Percentiles rank a stretch among this genome's conserved stretches.
Conservation (phyloP, 2,329 filamentous ascomycete genomes). For the Nemania abortiva region DNA sequence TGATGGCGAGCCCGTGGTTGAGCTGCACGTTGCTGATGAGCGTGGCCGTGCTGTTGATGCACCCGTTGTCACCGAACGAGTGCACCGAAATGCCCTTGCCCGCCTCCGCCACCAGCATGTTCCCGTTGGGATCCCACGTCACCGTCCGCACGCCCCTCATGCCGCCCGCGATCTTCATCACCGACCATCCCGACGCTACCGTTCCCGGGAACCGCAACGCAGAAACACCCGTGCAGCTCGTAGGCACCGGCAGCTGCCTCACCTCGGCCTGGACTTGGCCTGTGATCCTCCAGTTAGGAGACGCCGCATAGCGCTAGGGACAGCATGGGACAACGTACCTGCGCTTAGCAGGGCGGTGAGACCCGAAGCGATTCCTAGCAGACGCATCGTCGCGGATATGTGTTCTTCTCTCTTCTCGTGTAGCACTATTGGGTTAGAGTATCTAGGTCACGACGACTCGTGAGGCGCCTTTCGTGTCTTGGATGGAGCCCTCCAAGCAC, state of each 20-base stretch:
- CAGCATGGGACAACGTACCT: conserved; percentile 23
- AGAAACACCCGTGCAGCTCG: conserved; percentile 53
- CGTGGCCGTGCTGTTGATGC: conserved; percentile 54
- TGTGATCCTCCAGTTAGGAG: conserved; percentile 27
- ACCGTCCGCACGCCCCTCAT: conserved; percentile 54
- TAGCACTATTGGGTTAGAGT: neutral
- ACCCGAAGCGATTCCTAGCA: conserved; percentile 29
- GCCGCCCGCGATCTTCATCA: conserved; percentile 56
- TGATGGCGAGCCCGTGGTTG: conserved; percentile 57
- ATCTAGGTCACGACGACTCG: conserved; percentile 16
- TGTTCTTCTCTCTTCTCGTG: conserved; percentile 6
- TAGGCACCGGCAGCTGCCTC: conserved; percentile 50
- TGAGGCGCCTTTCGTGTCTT: neutral
- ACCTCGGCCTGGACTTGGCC: conserved; percentile 36
- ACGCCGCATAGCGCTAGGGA: neutral
- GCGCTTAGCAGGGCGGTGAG: conserved; percentile 33
- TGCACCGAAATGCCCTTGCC: conserved; percentile 55
- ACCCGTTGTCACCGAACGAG: conserved; percentile 56
- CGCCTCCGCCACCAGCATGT: conserved; percentile 55
- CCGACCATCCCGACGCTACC: conserved; percentile 54
- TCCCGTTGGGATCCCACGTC: conserved; percentile 53
- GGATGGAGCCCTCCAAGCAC: neutral
- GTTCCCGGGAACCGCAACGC: conserved; percentile 51
- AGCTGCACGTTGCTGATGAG: conserved; percentile 54
- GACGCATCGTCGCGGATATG: conserved; percentile 30